phyloP scores from a whole-genome alignment of 176 grass and related monocot species.

The Avena insularis region DNA sequence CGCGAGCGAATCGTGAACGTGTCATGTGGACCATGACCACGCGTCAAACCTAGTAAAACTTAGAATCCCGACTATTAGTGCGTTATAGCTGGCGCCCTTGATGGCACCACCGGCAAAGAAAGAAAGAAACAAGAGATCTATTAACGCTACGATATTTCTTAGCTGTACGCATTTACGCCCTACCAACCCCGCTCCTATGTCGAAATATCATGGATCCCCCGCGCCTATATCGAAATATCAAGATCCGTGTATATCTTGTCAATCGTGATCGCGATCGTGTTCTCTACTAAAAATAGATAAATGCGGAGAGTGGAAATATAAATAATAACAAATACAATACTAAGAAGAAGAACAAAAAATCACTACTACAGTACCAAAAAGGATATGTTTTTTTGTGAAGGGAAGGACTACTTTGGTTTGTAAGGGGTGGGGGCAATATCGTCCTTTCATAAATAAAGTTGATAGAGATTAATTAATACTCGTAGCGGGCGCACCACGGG shows the following conservation, averaged over 20 bases:
- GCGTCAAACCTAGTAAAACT: background rate
- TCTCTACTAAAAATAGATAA: background rate
- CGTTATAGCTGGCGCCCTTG: background rate
- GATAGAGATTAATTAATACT: background rate
- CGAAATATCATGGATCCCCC: background rate
- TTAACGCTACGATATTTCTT: background rate
- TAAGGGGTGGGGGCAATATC: background rate
- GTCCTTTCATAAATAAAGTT: background rate
- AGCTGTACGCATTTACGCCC: background rate
- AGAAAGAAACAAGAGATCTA: no score
- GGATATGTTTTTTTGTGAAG: no score
- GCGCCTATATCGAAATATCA: background rate
- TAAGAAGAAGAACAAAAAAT: no score
- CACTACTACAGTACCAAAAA: no score
- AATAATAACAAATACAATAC: background rate
- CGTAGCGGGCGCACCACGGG: background rate
- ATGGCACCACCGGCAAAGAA: no score
- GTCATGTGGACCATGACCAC: background rate
- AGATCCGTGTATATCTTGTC: background rate
- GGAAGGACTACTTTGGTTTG: background rate
- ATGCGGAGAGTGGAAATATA: background rate
- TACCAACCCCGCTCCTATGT: background rate
- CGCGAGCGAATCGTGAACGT: background rate
- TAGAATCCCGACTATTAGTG: background rate
- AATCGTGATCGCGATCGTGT: background rate